A percentile compares a stretch with the other conserved stretches of the same genome.
Evolutionary conservation across 495 filamentous ascomycete genomes (phyloP).

Genomic region (Geoglossum glabrum): DNA sequence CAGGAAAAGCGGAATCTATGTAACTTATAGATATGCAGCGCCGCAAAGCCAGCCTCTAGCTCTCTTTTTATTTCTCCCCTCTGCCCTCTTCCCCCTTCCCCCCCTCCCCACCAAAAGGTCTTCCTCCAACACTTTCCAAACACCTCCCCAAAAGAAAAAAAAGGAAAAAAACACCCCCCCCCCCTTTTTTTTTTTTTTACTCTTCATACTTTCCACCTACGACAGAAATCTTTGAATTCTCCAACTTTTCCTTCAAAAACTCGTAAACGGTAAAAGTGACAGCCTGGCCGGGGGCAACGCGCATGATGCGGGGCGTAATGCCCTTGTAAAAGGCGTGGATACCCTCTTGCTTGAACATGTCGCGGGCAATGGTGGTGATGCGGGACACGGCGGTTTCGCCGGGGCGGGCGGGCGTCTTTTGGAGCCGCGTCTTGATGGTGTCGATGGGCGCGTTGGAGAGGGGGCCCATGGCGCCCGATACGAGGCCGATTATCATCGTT

Average conservation of each 20-base stretch:
- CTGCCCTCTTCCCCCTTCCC: too few species aligned
- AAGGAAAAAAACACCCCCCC: too few species aligned
- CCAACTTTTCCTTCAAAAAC: conserved; percentile 65
- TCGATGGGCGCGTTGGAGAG: conserved; percentile 95
- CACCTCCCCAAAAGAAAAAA: too few species aligned
- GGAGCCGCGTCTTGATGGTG: conserved; percentile 93
- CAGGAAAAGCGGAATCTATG: too few species aligned
- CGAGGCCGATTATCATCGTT: conserved; percentile 75
- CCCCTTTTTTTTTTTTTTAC: conserved; percentile 14
- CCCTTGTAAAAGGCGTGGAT: conserved; percentile 94
- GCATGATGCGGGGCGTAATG: conserved; percentile 93
- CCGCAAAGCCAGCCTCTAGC: too few species aligned
- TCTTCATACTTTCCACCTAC: conserved; percentile 54
- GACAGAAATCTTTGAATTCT: conserved; percentile 45
- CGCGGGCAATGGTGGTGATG: conserved; percentile 56
- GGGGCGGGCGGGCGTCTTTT: conserved; percentile 65
- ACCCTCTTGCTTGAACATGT: conserved; percentile 97
- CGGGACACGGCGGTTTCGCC: conserved; percentile 55
- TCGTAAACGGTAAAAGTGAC: conserved; percentile 98
- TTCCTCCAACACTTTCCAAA: too few species aligned
- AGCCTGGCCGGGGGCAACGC: conserved; percentile 91
- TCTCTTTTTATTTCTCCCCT: too few species aligned
- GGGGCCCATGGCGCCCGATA: conserved; percentile 86
- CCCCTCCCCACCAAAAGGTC: too few species aligned
- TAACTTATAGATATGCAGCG: too few species aligned